A percentile compares a stretch with the other conserved stretches of the same genome.
Conservation (phyloP, 768 basidiomycete genomes). For the Boletus rubropictus region DNA sequence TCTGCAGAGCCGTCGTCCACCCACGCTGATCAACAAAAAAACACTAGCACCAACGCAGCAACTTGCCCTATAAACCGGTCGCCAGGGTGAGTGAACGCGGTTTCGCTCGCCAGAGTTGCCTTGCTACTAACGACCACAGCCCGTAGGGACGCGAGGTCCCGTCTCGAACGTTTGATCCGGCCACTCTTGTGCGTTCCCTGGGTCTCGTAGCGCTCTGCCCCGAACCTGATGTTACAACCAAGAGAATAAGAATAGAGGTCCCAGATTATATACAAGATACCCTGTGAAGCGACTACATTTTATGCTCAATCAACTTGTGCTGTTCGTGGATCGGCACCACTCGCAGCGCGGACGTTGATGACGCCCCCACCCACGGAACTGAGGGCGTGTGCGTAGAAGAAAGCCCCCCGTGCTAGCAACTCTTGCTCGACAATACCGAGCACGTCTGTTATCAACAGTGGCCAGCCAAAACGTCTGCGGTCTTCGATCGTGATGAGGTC, state of each 20-base stretch:
- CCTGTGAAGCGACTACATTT: neutral
- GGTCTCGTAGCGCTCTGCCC: neutral
- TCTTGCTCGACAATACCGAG: conserved; percentile 41
- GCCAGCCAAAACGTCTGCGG: conserved; percentile 39
- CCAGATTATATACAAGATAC: neutral
- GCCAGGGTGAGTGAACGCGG: no score
- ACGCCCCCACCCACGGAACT: conserved; percentile 40
- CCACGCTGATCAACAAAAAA: no score
- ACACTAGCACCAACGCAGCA: no score
- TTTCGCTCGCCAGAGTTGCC: no score
- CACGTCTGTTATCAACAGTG: conserved; percentile 39
- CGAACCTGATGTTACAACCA: neutral
- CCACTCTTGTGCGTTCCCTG: neutral
- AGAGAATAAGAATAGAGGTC: neutral
- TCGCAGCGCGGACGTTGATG: conserved; percentile 36
- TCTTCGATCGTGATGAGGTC: conserved; percentile 42
- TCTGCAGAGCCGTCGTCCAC: no score
- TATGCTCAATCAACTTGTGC: conserved; percentile 30
- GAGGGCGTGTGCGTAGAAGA: conserved; percentile 40
- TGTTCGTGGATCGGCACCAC: conserved; percentile 37
- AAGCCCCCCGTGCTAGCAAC: conserved; percentile 32
- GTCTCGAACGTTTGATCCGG: no score
- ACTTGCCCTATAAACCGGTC: no score
- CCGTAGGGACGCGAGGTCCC: no score
- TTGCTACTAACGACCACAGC: no score